These are phyloP conservation scores for Tuber magnatum DNA, from an alignment of 495 filamentous ascomycete genomes.

Conservation along the genomic window DNA sequence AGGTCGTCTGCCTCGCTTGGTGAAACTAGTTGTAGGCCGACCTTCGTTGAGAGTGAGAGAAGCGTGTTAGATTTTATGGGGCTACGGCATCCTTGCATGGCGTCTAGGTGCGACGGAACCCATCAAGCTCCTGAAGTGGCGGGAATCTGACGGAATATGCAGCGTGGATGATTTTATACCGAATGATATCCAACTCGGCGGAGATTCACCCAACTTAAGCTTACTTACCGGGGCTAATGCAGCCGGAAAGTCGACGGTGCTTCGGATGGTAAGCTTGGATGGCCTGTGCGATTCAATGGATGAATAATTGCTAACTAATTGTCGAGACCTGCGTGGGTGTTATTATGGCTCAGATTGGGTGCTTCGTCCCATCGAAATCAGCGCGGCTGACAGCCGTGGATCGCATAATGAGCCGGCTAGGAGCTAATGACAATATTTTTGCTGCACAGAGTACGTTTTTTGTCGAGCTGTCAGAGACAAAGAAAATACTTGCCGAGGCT, in stretches of 20 bases:
- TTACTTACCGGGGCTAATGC: slow-evolving; percentile 95
- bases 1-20: slow-evolving; percentile 79
- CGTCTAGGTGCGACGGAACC: slow-evolving; percentile 45
- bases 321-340: slow-evolving; percentile 79
- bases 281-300: not conserved
- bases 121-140: not conserved
- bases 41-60: slow-evolving; percentile 68
- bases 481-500: slow-evolving; percentile 94
- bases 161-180: slow-evolving; percentile 93
- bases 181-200: slow-evolving; percentile 86
- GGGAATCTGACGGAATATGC: not conserved
- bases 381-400: slow-evolving; percentile 87
- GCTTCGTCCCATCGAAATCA: slow-evolving; percentile 76
- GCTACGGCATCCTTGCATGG: slow-evolving; percentile 89
- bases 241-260: slow-evolving; percentile 95
- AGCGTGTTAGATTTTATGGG: slow-evolving; percentile 86
- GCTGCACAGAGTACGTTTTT: slow-evolving; percentile 98
- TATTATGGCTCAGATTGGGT: slow-evolving; percentile 98
- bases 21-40: slow-evolving; percentile 77
- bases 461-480: slow-evolving; percentile 93
- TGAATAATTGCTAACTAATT: slow-evolving; percentile 19
- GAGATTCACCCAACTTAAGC: slow-evolving; percentile 70
- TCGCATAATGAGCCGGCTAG: slow-evolving; percentile 97
- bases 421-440: slow-evolving; percentile 98
- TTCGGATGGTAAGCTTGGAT: slow-evolving; percentile 69